phyloP scores from a whole-genome alignment of 2,329 filamentous ascomycete species.

The Juglanconis juglandina region DNA sequence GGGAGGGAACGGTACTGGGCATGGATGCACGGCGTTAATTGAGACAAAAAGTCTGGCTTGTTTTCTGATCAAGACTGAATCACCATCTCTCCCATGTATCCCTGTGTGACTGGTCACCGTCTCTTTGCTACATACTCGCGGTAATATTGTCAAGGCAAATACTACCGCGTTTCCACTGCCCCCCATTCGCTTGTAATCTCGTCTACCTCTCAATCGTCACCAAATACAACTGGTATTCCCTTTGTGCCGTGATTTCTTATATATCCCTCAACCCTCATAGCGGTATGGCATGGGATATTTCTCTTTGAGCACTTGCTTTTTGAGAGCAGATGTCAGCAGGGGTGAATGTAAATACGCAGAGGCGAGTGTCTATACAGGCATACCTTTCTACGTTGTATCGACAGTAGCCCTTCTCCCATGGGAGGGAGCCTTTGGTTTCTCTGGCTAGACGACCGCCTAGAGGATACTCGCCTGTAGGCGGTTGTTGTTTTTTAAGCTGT shows the following conservation, averaged over 20 bases:
- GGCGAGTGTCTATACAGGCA: no score
- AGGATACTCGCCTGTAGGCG: no score
- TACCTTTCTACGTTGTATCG: no score
- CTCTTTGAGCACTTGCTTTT: no score
- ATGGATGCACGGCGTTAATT: conserved; percentile 35
- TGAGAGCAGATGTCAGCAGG: no score
- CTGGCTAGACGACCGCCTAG: no score
- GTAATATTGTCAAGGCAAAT: conserved; percentile 13
- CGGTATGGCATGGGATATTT: background rate
- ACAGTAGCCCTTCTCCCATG: no score
- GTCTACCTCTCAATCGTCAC: background rate
- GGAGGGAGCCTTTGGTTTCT: no score
- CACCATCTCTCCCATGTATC: conserved; percentile 14
- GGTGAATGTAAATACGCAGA: no score
- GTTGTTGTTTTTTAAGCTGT: no score
- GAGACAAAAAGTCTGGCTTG: conserved; percentile 18
- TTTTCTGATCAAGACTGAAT: conserved; percentile 17
- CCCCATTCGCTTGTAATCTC: conserved; percentile 3
- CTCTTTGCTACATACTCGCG: conserved; percentile 7
- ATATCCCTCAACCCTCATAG: background rate
- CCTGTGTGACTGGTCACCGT: conserved; percentile 16
- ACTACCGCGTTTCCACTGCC: conserved; percentile 9
- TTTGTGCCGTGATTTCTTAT: background rate
- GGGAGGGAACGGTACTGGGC: conserved; percentile 22
- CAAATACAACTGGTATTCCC: conserved; percentile 7